A percentile compares a stretch with the other conserved stretches of the same genome.
Conservation (phyloP, 257 asterid genomes). For the Plantago ovata region DNA sequence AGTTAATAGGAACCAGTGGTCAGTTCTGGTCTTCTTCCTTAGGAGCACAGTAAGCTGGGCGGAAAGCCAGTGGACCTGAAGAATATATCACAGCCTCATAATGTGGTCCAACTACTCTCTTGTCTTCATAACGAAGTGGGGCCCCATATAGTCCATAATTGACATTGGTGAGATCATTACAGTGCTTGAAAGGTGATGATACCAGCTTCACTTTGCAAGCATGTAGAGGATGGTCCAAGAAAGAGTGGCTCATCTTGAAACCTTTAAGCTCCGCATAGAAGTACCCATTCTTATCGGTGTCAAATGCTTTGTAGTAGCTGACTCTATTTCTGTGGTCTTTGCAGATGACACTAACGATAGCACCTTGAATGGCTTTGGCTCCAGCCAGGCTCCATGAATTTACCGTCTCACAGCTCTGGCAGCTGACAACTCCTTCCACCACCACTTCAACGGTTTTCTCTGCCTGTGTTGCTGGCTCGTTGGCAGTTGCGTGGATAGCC, state of each 20-base stretch:
- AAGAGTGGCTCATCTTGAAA: conserved; percentile 56
- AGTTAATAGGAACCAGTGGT: not conserved
- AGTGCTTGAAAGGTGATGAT: conserved; percentile 53
- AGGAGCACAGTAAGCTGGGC: conserved; percentile 60
- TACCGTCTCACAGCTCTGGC: conserved; percentile 57
- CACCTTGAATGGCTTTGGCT: conserved; percentile 51
- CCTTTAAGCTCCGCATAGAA: conserved; percentile 74
- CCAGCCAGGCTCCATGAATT: conserved; percentile 62
- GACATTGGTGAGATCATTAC: conserved; percentile 60
- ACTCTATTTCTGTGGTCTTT: conserved; percentile 58
- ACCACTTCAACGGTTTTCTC: conserved; percentile 47
- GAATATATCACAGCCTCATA: conserved; percentile 72
- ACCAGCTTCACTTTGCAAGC: conserved; percentile 72
- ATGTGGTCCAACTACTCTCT: conserved; percentile 37
- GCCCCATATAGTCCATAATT: conserved; percentile 79
- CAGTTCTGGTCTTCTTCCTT: conserved; percentile 4
- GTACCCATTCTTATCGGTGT: conserved; percentile 59
- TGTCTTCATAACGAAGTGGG: conserved; percentile 55
- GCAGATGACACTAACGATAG: conserved; percentile 76
- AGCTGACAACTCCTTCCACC: conserved; percentile 75
- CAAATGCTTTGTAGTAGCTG: conserved; percentile 68
- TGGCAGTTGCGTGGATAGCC: conserved; percentile 30
- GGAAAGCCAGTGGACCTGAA: conserved; percentile 77
- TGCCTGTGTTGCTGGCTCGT: conserved; percentile 20
- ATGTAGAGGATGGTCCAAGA: conserved; percentile 88